Base-by-base conservation (phyloP, 139 green algal species). In the Chlamydomonas schloesseri region DNA sequence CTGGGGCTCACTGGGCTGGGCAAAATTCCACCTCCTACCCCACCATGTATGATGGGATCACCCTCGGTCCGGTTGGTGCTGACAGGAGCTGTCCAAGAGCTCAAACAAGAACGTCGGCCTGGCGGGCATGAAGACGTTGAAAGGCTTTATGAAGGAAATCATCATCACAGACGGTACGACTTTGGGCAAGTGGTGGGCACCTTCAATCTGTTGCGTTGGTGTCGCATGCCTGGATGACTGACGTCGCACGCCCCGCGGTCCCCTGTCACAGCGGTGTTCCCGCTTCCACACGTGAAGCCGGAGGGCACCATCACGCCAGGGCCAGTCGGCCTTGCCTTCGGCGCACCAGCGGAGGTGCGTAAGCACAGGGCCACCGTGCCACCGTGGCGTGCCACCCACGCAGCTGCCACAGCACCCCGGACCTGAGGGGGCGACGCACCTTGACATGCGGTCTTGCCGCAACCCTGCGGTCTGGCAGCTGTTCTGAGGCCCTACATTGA, bases 151-250 rank as follows among this genome's bases (percentile, higher is more conserved):
- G 88, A 90, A 91, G 58, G 78, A 91, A 42, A 89, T 95, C 34
- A 93, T 95, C 28, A 74, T 94, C 5, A 88, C 85, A 2, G 89
- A 93, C 46, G 87, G 92, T 95, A n/a, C n/a, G 62, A 72, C 29
- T 58, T 72, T 4, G 62, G 24, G n/a, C 8, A 10, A 23, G 31
- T 46, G 15, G 31, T 23, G 65, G n/a, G 6, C 13, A 24, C 62
- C 13, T 69, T 29, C 17, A 20, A 67, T 67, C 58, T 67, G 23
- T 50, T 8, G 42, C 5, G 6, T 50, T 50, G 42, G 42, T 5
- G 5, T 50, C 42, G n/a, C n/a, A 50, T 50, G 55, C 2, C 55
- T 64, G 55, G 2, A 26, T 64, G 55, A 6, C 2, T 64, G n/a
- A 64, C 21, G 20, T 26, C 2, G 2, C 20, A 11, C 23, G 24